Evolutionary conservation across 2,329 filamentous ascomycete genomes (phyloP).

Genomic region (Phaeosphaeria sp.): DNA sequence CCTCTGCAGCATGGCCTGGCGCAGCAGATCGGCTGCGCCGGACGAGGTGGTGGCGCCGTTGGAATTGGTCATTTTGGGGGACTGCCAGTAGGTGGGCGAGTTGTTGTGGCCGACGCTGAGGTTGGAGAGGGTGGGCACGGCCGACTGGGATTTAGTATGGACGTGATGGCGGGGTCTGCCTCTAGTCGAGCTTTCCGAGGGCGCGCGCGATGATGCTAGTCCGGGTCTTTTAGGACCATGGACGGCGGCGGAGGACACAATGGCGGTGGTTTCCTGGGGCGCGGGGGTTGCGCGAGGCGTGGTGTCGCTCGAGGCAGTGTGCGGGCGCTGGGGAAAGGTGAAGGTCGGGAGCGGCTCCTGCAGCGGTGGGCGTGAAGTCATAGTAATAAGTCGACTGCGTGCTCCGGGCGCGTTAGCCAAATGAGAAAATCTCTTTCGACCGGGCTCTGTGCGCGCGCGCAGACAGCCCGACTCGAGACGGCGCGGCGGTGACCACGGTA

Average conservation of each 20-base stretch:
- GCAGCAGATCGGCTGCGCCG: constrained; percentile 63
- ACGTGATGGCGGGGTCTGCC: constrained; percentile 39
- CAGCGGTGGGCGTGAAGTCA: constrained; percentile 37
- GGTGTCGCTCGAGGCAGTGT: constrained; percentile 16
- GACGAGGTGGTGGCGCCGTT: constrained; percentile 52
- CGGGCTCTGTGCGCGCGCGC: constrained; percentile 17
- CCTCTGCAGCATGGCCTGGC: constrained; percentile 65
- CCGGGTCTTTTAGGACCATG: constrained; percentile 39
- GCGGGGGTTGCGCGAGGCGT: constrained; percentile 9
- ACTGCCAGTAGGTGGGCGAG: constrained; percentile 35
- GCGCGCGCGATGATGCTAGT: constrained; percentile 37
- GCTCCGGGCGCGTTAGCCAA: constrained; percentile 18
- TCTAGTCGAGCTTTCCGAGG: constrained; percentile 35
- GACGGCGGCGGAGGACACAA: constrained; percentile 30
- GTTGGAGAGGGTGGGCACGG: constrained; percentile 54
- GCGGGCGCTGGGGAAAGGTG: constrained; percentile 11
- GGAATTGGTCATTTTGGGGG: constrained; percentile 42
- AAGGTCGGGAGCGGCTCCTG: constrained; percentile 22
- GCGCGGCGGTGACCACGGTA: constrained; percentile 36
- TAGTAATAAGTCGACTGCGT: constrained; percentile 39
- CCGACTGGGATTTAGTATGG: constrained; percentile 50
- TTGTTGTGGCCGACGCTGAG: constrained; percentile 36
- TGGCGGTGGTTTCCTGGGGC: constrained; percentile 22
- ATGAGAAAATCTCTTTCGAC: constrained; percentile 46
- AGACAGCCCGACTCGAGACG: constrained; percentile 32